phyloP scores from a whole-genome alignment of 2,329 filamentous ascomycete genomes.

The Proliferodiscus dingleyae region DNA sequence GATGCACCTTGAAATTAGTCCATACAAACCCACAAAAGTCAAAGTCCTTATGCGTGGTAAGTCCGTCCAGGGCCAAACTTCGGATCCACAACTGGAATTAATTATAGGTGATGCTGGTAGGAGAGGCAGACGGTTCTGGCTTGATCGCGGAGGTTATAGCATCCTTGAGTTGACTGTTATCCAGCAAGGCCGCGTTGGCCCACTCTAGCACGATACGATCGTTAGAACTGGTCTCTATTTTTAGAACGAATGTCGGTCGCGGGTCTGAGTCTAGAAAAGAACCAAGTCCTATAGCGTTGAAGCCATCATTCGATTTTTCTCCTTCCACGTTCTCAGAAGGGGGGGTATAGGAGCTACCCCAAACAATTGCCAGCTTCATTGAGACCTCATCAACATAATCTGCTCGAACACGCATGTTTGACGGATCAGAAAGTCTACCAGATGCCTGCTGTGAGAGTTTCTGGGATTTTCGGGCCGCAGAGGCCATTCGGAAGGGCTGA shows the following conservation, averaged over 20 bases:
- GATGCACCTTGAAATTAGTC: conserved; percentile 63
- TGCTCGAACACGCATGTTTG: neutral
- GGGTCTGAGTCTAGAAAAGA: conserved; percentile 72
- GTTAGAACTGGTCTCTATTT: conserved; percentile 45
- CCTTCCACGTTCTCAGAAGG: neutral
- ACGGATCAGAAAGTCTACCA: neutral
- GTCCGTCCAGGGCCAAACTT: conserved; percentile 30
- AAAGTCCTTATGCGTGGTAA: conserved; percentile 43
- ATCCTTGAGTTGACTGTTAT: conserved; percentile 22
- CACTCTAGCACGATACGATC: conserved; percentile 58
- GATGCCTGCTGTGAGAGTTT: neutral
- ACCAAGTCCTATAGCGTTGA: conserved; percentile 47
- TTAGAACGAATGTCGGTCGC: conserved; percentile 69
- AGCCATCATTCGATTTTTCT: conserved; percentile 1
- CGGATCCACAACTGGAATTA: conserved; percentile 66
- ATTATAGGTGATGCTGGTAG: conserved; percentile 38
- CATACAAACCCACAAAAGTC: conserved; percentile 60
- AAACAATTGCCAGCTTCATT: neutral
- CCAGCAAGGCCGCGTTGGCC: conserved; percentile 60
- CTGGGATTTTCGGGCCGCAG: neutral
- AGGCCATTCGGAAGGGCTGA: neutral
- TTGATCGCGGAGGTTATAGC: conserved; percentile 6
- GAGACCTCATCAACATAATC: neutral
- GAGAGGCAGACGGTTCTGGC: conserved; percentile 23
- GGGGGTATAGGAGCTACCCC: neutral